Evolutionary conservation across 1,284 basidiomycete genomes (phyloP), one percentile per base, ranked within the genome.

Genomic region (Fistulinella cinereoalba): DNA sequence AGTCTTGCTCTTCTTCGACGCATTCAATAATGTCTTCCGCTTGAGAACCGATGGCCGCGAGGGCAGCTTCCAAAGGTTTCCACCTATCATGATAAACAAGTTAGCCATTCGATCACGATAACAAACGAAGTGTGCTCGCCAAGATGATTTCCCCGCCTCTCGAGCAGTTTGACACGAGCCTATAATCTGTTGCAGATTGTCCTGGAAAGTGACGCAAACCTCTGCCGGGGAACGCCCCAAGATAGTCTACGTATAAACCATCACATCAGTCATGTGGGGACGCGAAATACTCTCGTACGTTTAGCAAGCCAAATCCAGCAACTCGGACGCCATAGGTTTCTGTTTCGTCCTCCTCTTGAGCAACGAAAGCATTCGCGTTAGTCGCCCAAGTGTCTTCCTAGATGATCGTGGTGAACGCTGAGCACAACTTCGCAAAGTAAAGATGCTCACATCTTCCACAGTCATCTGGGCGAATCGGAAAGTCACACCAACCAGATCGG

Each of bases 281-380:
- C 31, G 33, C 12, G 31, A 38, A 23, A 33, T 11, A 9, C 33
- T 33, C 16, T 64, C 79, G 54, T 65, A 95, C 92, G 32, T 79
- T 77, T 33, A 97, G 71, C 23, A 97, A 68, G 60, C 97, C 96
- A 55, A 93, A 85, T 4, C 86, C 85, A 5, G 89, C 86, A 10
- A 92, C 80, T 31, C 96, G 81, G 37, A 94, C 77, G 51, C 88
- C 89, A 63, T 92, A 95, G 0, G 77, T 66, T 42, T 89, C 79
- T 1, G 85, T 85, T 54, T 97, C 93, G 56, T 97, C 96, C 52
- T 97, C 92, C 61, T 97, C 95, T 58, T 97, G 92, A 19, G 88
- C 87, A 21, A 98, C 85, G 62, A 98, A 98, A 3, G 88, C 83
- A 55, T 97, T 96, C 1, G 91, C 83, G 59, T 97, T 89, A 44